Percentiles rank a stretch among this genome's conserved stretches.
Conservation (phyloP, 805 yeast genomes). For the Wickerhamiella brachini region DNA sequence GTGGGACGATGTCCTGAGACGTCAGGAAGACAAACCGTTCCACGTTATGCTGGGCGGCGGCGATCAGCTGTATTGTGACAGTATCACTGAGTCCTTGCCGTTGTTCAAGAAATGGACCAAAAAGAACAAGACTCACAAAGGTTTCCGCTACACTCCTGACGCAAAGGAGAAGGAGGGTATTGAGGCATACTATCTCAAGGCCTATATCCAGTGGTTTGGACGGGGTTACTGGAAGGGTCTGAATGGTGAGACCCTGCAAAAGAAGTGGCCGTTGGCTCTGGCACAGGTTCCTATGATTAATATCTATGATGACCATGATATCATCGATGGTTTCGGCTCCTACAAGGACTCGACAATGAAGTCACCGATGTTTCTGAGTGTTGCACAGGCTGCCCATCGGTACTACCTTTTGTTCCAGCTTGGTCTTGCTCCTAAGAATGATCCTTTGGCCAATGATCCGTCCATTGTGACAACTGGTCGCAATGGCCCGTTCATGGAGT, state of each 20-base stretch:
- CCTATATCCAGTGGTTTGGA: constrained; percentile 83
- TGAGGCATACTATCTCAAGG: constrained; percentile 51
- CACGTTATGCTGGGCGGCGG: constrained; percentile 98
- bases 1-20: constrained; percentile 72
- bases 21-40: constrained; percentile 50
- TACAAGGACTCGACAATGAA: constrained; percentile 65
- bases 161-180: constrained; percentile 41
- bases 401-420: constrained; percentile 90
- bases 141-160: constrained; percentile 6
- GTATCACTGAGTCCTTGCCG: constrained; percentile 43
- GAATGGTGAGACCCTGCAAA: constrained; percentile 50
- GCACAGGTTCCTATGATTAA: constrained; percentile 77
- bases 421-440: constrained; percentile 40
- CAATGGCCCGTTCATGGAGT: constrained; percentile 56
- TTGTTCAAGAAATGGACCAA: constrained; percentile 40
- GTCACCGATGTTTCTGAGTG: constrained; percentile 48
- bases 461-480: constrained; percentile 49
- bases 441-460: constrained; percentile 30
- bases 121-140: constrained; percentile 32
- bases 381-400: constrained; percentile 70
- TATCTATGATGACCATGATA: constrained; percentile 89
- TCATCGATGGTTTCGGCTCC: constrained; percentile 92
- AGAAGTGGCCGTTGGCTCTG: constrained; percentile 57
- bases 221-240: constrained; percentile 71
- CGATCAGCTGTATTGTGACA: constrained; percentile 85